Conservation (phyloP, 2,329 filamentous ascomycete species). For the Graphilbum sp. region DNA sequence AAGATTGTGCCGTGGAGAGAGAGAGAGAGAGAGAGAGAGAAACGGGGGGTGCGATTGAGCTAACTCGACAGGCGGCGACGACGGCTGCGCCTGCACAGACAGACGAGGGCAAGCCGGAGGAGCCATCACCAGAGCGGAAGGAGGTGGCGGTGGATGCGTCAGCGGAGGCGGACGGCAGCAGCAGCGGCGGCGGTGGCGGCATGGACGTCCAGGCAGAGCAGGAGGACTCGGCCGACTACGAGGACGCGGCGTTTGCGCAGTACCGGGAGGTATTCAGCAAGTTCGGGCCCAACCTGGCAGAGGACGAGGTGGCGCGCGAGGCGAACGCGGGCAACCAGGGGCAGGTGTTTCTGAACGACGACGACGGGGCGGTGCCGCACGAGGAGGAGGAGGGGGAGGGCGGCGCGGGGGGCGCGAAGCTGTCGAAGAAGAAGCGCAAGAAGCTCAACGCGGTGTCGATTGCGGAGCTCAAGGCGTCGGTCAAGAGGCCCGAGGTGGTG, state of each 20-base stretch:
- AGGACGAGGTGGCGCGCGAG: constrained; percentile 48
- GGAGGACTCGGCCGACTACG: constrained; percentile 25
- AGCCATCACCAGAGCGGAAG: neutral
- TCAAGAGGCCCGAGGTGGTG: constrained; percentile 80
- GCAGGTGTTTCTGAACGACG: constrained; percentile 58
- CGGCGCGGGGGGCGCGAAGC: constrained; percentile 29
- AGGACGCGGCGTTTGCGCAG: constrained; percentile 66
- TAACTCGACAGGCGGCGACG: neutral
- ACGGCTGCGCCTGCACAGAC: no score
- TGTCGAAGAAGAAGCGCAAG: constrained; percentile 94
- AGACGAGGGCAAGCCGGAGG: neutral
- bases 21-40: neutral
- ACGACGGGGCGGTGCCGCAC: constrained; percentile 74
- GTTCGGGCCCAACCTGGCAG: constrained; percentile 52
- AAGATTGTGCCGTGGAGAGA: neutral
- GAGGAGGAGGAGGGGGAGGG: constrained; percentile 56
- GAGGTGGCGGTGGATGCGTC: neutral
- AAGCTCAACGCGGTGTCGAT: constrained; percentile 78
- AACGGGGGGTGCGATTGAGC: no score
- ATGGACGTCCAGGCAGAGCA: constrained; percentile 12
- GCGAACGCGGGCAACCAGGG: constrained; percentile 60
- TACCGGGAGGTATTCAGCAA: constrained; percentile 71
- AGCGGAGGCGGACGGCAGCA: neutral
- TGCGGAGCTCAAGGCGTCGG: constrained; percentile 84
- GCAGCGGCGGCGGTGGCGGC: neutral